Percentiles rank a stretch among this genome's conserved stretches.
Evolutionary conservation across 495 filamentous ascomycete species (phyloP).

Genomic region (Extremus antarcticus): DNA sequence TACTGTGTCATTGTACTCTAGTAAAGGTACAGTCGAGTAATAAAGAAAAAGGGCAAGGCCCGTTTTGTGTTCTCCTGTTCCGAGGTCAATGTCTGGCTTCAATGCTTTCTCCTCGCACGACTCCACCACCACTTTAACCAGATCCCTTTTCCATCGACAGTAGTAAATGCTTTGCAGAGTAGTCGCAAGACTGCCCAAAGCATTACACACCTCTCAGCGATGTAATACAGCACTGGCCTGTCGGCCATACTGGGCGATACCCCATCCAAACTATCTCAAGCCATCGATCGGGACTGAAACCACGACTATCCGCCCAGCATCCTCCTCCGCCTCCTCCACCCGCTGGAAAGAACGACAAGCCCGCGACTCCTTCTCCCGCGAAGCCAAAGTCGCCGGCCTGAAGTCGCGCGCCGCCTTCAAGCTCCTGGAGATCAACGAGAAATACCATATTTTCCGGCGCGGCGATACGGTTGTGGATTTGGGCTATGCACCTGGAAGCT

Average conservation of each 20-base stretch:
- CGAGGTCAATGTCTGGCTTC: not conserved
- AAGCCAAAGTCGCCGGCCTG: conserved; percentile 62
- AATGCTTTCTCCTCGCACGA: not conserved
- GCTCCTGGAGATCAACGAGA: conserved; percentile 75
- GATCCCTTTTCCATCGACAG: not conserved
- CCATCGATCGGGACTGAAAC: not conserved
- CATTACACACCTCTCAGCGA: not conserved
- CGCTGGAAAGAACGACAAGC: conserved; percentile 73
- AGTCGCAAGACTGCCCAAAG: conserved; percentile 3
- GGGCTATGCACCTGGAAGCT: conserved; percentile 89
- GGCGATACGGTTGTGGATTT: conserved; percentile 85
- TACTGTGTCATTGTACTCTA: too few species aligned
- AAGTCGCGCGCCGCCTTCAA: conserved; percentile 92
- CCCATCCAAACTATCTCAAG: not conserved
- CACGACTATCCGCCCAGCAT: conserved; percentile 4
- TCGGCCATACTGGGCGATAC: not conserved
- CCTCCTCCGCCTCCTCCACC: conserved; percentile 53
- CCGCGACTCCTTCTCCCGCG: conserved; percentile 55
- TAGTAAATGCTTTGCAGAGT: not conserved
- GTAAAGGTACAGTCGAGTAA: too few species aligned
- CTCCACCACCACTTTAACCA: not conserved
- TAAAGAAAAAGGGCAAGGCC: too few species aligned
- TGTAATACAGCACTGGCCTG: not conserved
- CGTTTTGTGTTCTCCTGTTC: not conserved
- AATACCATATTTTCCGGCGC: conserved; percentile 62